These are phyloP conservation scores for Phytomonas sp. DNA, from an alignment of 208 protist genomes.

Conservation along the genomic window DNA sequence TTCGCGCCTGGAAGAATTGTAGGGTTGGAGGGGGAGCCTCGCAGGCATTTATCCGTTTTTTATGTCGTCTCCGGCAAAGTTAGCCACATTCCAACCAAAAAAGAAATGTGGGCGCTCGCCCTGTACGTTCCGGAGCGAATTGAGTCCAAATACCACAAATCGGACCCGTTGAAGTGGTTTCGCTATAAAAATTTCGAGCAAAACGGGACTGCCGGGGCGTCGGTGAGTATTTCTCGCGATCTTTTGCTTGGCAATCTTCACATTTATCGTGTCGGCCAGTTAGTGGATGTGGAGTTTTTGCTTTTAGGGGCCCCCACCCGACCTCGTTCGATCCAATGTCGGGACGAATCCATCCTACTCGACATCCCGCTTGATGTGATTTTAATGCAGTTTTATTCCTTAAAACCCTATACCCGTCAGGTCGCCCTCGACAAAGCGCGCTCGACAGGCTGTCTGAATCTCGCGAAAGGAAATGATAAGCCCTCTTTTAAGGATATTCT, in stretches of 20 bases:
- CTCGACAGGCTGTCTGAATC: conserved; percentile 14
- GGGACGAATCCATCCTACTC: conserved; percentile 29
- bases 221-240: conserved; percentile 19
- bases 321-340: conserved; percentile 43
- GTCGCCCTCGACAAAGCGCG: conserved; percentile 24
- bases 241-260: conserved; percentile 26
- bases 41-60: conserved; percentile 23
- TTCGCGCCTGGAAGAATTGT: conserved; percentile 26
- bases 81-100: conserved; percentile 47
- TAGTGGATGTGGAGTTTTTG: conserved; percentile 50
- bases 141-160: background rate
- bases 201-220: conserved; percentile 4
- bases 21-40: conserved; percentile 38
- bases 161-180: background rate
- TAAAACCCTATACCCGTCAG: conserved; percentile 13
- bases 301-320: conserved; percentile 31
- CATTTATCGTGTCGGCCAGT: conserved; percentile 31
- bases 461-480: conserved; percentile 18
- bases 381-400: conserved; percentile 17
- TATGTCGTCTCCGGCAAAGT: conserved; percentile 58
- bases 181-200: background rate
- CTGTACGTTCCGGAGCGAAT: background rate
- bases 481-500: conserved; percentile 31
- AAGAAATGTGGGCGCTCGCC: conserved; percentile 22
- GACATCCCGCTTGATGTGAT: conserved; percentile 27